Base-by-base conservation (phyloP, 1,284 basidiomycete genomes). In the Malassezia psittaci region DNA sequence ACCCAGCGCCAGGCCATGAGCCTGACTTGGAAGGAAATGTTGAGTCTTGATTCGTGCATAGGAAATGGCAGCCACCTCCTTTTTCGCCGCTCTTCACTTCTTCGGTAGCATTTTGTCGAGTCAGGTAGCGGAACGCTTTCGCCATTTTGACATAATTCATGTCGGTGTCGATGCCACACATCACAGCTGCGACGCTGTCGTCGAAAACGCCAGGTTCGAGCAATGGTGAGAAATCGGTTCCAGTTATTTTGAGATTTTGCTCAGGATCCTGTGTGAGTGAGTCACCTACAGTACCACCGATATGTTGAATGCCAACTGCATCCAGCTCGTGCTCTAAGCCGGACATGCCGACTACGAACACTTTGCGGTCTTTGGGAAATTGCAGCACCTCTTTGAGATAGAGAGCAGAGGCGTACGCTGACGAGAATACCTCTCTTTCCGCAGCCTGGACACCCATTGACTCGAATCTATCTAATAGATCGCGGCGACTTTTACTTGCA, bases 341-440 rank as follows among this genome's bases (percentile, higher is more conserved):
- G 40, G 80, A 76, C 83, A 90, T 88, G 2, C 94, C 94, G 55
- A 98, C 86, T 12, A 98, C 88, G 76, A 91, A 99, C 7, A 94
- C 91, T 75, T 88, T 90, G 78, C 96, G 89, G 75, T 88, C 83
- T 65, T 85, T 85, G 10, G 88, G 88, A 60, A 96, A 81, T 62
- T 89, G 85, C 64, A 96, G 79, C 16, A 94, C 85, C 40, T 87
- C 83, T 2, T 88, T 90, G 21, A 98, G 78, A 76, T 96, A 96
- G 10, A 91, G 86, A 2, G 93, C 91, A 6, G 90, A 82, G 4
- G 91, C 90, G 72, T 87, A 94, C 2, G 90, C 90, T 7, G 90
- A 96, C 45, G 91, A 90, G 68, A 89, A 94, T 56, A 98, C 88
- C 75, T 99, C 93, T 55, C 89, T 85, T 87, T 93, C 37, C 7